Base-by-base conservation (phyloP, 306 rosid species). In the Hippophae tibetana region DNA sequence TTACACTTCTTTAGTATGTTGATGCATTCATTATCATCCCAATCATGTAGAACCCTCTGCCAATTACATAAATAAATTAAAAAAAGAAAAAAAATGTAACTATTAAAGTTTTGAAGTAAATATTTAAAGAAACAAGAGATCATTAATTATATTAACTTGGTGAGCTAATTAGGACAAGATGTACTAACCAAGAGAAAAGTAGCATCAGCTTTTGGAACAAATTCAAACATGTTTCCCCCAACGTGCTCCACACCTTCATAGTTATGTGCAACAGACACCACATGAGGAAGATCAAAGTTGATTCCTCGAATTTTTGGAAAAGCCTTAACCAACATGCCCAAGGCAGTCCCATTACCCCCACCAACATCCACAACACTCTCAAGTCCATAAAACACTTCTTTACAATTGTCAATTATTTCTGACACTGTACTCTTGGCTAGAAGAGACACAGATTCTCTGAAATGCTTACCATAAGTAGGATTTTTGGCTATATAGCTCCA, bases 261-360 rank as follows among this genome's bases (percentile, higher is more conserved):
- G 3, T 65, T 5, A 2, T 65, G 61, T 0, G 74, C 84, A 51
- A 7, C 55, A 10, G 64, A 53, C 10, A 80, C 76, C 10, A 88
- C 90, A 26, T 85, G 84, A 1, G 84, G 81, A 58, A 78, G 81
- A 64, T 87, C 95, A 10, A 80, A 84, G 51, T 87, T 87, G 61
- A 82, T 74, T 56, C 75, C 73, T 26, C 2, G 44, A n/a, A 88
- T 76, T 76, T 66, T 59, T 10, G 87, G 81, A 13, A 42, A 75
- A 5, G 73, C 81, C 64, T 71, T 46, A 0, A 50, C 68, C 7
- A 82, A 11, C 31, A 71, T 1, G 8, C 62, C 0, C 68, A 78
- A 61, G 52, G 70, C 5, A 0, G 77, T 77, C 3, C 90, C 96
- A 12, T 79, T 73, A 8, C 94, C 96, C 0, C 86, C 88, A 1